phyloP scores from a whole-genome alignment of 1,139 yeast species.

The Taphrina flavorubra region DNA sequence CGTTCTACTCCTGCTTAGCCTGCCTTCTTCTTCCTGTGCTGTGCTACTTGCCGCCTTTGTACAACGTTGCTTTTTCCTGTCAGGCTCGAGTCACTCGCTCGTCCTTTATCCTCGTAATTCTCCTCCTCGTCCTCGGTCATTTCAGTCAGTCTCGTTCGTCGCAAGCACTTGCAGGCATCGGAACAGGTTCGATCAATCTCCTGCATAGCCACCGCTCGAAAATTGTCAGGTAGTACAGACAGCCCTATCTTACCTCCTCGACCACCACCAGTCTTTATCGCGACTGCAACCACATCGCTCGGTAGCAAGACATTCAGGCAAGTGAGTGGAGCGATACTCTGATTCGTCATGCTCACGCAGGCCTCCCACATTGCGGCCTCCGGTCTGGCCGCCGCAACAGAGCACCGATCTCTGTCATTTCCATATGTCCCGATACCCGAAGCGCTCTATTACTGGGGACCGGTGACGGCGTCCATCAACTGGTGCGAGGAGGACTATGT shows the following conservation, averaged over 20 bases:
- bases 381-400: constrained; percentile 10
- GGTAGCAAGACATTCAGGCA: not conserved
- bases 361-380: constrained; percentile 13
- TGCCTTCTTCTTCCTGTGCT: too few relatives aligned
- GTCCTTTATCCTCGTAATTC: not conserved
- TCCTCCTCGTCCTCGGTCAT: not conserved
- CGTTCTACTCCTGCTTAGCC: too few relatives aligned
- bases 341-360: not conserved
- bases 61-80: not conserved
- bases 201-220: not conserved
- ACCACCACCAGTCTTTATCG: too few relatives aligned
- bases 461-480: constrained; percentile 64
- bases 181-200: too few relatives aligned
- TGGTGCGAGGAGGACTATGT: constrained; percentile 98
- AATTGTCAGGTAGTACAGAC: not conserved
- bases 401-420: constrained; percentile 23
- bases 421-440: constrained; percentile 27
- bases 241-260: too few relatives aligned
- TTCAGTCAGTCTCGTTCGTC: not conserved
- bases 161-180: too few relatives aligned
- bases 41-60: not conserved
- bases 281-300: not conserved
- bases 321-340: not conserved
- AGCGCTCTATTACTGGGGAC: constrained; percentile 33
- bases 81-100: not conserved